These are phyloP conservation scores for Anaeramoeba flamelloides DNA, from an alignment of 78 protist genomes.

Conservation along the genomic window DNA sequence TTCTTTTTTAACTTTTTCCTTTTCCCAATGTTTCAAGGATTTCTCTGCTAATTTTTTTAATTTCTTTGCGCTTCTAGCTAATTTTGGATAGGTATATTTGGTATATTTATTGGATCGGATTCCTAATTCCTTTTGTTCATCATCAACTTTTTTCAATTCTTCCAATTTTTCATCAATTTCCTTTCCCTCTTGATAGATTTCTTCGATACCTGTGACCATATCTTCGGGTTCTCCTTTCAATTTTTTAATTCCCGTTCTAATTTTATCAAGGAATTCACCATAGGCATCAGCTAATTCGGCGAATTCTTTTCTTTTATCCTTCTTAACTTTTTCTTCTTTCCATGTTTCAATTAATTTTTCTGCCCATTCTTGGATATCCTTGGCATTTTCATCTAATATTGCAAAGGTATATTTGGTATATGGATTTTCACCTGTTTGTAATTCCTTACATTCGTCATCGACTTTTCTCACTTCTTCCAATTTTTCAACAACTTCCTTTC, in stretches of 20 bases:
- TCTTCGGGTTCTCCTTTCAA: background rate
- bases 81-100: background rate
- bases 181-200: background rate
- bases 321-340: no score
- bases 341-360: no score
- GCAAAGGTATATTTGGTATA: background rate
- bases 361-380: no score
- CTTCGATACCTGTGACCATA: background rate
- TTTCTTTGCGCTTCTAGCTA: background rate
- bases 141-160: background rate
- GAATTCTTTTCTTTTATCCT: background rate
- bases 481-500: background rate
- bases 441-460: background rate
- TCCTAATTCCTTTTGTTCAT: background rate
- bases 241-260: background rate
- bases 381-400: no score
- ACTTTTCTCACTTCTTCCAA: background rate
- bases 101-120: background rate
- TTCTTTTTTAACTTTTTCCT: no score
- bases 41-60: background rate
- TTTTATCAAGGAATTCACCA: background rate
- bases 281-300: background rate
- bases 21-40: background rate
- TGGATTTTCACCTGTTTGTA: background rate
- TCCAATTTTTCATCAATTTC: background rate